A percentile compares a stretch with the other conserved stretches of the same genome.
Conservation (phyloP, 164 flowering plant species). For the Malania oleifera region DNA sequence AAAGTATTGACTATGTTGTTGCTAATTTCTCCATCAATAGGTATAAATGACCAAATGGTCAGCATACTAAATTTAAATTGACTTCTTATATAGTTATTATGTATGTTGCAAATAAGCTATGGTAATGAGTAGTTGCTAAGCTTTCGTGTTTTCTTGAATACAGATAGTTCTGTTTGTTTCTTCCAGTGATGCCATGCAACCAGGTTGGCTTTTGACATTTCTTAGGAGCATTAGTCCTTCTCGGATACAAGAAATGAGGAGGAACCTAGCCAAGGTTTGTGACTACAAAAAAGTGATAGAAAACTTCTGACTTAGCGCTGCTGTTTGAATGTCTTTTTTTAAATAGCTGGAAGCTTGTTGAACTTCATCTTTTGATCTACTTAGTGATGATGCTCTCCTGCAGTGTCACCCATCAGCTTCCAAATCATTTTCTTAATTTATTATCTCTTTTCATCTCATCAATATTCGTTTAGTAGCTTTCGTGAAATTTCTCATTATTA, state of each 20-base stretch:
- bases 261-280: conserved; percentile 75
- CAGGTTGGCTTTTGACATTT: conserved; percentile 74
- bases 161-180: conserved; percentile 95
- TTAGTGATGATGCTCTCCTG: too few relatives aligned
- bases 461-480: too few relatives aligned
- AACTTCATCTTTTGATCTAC: neutral
- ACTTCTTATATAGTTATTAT: too few relatives aligned
- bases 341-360: neutral
- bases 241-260: conserved; percentile 52
- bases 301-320: neutral
- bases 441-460: too few relatives aligned
- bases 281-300: neutral
- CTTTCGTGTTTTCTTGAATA: conserved; percentile 10
- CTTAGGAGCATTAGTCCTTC: conserved; percentile 46
- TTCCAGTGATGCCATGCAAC: conserved; percentile 76
- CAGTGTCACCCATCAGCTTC: too few relatives aligned
- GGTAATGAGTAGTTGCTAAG: neutral
- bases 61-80: too few relatives aligned
- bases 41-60: too few relatives aligned
- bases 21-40: too few relatives aligned
- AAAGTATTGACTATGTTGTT: too few relatives aligned
- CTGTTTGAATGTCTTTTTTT: neutral
- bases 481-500: too few relatives aligned
- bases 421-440: too few relatives aligned
- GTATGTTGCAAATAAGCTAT: too few relatives aligned